Percentiles rank a stretch among this genome's conserved stretches.
Evolutionary conservation across 345 rosid species (phyloP).

Genomic region (Citrus maxima): DNA sequence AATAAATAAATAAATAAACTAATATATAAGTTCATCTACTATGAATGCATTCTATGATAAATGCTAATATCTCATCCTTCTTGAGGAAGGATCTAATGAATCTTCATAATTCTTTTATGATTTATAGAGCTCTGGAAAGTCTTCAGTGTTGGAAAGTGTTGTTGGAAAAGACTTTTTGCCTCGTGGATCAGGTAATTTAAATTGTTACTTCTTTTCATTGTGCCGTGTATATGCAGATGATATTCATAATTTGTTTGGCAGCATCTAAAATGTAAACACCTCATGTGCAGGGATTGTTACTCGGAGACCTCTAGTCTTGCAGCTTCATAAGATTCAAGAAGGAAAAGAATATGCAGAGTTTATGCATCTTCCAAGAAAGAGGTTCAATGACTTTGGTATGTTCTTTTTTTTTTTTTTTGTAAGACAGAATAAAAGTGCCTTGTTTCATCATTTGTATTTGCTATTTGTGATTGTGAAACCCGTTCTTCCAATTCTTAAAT

Average conservation of each 20-base stretch:
- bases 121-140: constrained; percentile 91
- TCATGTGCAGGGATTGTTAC: constrained; percentile 85
- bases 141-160: constrained; percentile 89
- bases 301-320: constrained; percentile 93
- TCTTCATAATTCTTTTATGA: constrained; percentile 10
- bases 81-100: constrained; percentile 9
- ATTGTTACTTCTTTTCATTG: constrained; percentile 6
- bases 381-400: constrained; percentile 82
- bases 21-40: background rate
- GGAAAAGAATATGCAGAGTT: constrained; percentile 95
- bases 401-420: constrained; percentile 2
- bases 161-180: constrained; percentile 96
- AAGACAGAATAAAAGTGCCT: background rate
- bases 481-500: background rate
- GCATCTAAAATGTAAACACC: constrained; percentile 8
- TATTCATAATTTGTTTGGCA: background rate
- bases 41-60: background rate
- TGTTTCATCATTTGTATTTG: background rate
- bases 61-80: background rate
- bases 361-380: constrained; percentile 92
- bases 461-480: background rate
- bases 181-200: constrained; percentile 82
- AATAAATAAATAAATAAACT: background rate
- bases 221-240: background rate
- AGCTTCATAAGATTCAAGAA: constrained; percentile 87